A percentile compares a stretch with the other conserved stretches of the same genome.
These are phyloP conservation scores for Puccinia brachypodii DNA, from an alignment of 1,284 basidiomycete species.

Conservation along the genomic window DNA sequence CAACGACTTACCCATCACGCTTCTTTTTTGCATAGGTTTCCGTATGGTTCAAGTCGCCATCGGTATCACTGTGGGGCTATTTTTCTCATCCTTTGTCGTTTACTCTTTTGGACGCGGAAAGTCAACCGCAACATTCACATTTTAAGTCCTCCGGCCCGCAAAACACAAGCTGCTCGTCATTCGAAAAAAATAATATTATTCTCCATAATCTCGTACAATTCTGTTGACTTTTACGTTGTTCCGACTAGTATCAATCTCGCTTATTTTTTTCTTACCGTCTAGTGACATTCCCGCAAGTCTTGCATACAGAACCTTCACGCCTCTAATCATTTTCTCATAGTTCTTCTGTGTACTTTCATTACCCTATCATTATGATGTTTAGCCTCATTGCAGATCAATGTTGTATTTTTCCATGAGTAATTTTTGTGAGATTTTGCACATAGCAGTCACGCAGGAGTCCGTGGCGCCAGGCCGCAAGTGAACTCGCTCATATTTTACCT, in stretches of 20 bases:
- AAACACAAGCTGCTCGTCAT: not conserved
- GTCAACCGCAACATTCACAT: slow-evolving; percentile 78
- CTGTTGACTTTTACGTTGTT: not conserved
- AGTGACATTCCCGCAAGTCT: not conserved
- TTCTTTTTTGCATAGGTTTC: slow-evolving; percentile 53
- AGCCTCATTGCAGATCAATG: too few species aligned
- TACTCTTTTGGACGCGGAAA: slow-evolving; percentile 80
- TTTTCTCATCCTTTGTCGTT: slow-evolving; percentile 80
- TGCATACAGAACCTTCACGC: not conserved
- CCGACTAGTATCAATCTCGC: too few species aligned
- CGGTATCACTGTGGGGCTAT: slow-evolving; percentile 84
- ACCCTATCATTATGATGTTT: too few species aligned
- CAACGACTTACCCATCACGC: not conserved
- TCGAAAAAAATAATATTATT: not conserved
- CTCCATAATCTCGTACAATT: not conserved
- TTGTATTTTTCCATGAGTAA: too few species aligned
- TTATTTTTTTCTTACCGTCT: not conserved
- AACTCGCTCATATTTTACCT: too few species aligned
- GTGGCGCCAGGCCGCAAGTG: too few species aligned
- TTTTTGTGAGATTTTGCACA: too few species aligned
- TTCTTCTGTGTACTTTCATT: not conserved
- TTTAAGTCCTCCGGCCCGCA: slow-evolving; percentile 59
- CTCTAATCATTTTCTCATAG: not conserved
- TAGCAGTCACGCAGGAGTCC: too few species aligned
- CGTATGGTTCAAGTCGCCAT: slow-evolving; percentile 81